Conservation (phyloP, 2,329 filamentous ascomycete species). For the Ophiocordyceps robertsii region DNA sequence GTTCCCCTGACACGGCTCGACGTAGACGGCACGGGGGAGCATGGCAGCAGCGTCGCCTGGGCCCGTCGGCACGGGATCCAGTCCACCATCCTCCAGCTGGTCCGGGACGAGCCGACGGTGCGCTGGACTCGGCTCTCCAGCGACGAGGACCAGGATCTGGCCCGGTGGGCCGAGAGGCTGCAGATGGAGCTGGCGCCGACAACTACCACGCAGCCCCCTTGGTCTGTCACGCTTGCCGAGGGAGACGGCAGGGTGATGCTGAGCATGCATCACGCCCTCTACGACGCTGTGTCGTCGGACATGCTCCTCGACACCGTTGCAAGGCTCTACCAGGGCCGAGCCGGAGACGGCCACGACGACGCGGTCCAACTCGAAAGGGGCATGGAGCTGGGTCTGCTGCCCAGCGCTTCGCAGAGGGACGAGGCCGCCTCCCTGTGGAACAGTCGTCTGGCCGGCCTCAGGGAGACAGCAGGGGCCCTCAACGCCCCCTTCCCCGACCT, state of each 20-base stretch:
- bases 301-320: constrained; percentile 28
- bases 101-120: constrained; percentile 2
- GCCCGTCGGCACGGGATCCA: constrained; percentile 6
- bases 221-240: constrained; percentile 20
- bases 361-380: constrained; percentile 5
- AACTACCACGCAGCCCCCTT: constrained; percentile 13
- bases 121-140: constrained; percentile 4
- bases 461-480: constrained; percentile 5
- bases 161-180: constrained; percentile 1
- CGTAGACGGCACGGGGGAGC: background rate
- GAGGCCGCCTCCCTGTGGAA: constrained; percentile 8
- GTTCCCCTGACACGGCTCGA: constrained; percentile 13
- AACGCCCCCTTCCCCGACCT: constrained; percentile 11
- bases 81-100: constrained; percentile 8
- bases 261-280: constrained; percentile 44
- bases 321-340: constrained; percentile 3
- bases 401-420: constrained; percentile 6
- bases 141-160: constrained; percentile 2
- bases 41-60: constrained; percentile 4
- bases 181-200: constrained; percentile 4
- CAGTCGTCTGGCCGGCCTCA: constrained; percentile 4
- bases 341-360: background rate
- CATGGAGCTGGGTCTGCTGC: constrained; percentile 9
- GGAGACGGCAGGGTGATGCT: constrained; percentile 18
- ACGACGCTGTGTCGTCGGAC: constrained; percentile 46